Evolutionary conservation across 352 stramenopile genomes (phyloP), one percentile per base, ranked within the genome.

Genomic region (Pythium biforme): DNA sequence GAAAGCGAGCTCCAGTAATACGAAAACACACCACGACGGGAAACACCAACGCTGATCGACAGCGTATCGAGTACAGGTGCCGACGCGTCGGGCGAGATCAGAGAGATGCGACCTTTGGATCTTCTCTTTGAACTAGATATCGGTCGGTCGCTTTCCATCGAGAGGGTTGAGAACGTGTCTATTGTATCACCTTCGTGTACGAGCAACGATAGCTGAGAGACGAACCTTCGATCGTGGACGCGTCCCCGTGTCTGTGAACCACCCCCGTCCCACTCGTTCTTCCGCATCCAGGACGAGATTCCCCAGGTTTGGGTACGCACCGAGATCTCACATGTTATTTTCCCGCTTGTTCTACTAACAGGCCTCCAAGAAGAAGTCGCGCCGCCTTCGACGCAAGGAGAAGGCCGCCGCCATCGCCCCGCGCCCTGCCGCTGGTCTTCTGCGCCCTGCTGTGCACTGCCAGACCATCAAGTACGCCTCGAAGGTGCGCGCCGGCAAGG

Each of bases 371-470:
- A 99, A 99, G 86, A 96, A 97, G 68, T 97, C 97, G 62, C 96
- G 97, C 72, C 85, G 95, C 71, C 68, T 94, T 62, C 88, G 75
- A 77, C 95, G 98, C 79, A 98, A 98, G 72, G 94, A 89, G 37
- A 99, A 99, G 90, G 97, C 97, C 59, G 97, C 98, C 58, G 94
- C 92, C 62, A 93, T 99, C 69, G 97, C 97, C 58, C 98, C 98
- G 54, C 92, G 97, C 72, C 98, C 98, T 62, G 84, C 97, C 46
- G 89, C 97, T 76, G 92, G 95, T 86, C 85, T 97, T 34, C 86
- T 99, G 57, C 89, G 97, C 61, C 98, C 98, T 55, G 87, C 95
- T 39, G 98, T 99, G 59, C 97, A 99, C 79, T 99, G 96, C 85
- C 97, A 92, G 59, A 99, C 98, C 58, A 82, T 97, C 72, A 97